These are phyloP conservation scores for Bathelium albidoporum DNA, from an alignment of 495 filamentous ascomycete species.

Conservation along the genomic window DNA sequence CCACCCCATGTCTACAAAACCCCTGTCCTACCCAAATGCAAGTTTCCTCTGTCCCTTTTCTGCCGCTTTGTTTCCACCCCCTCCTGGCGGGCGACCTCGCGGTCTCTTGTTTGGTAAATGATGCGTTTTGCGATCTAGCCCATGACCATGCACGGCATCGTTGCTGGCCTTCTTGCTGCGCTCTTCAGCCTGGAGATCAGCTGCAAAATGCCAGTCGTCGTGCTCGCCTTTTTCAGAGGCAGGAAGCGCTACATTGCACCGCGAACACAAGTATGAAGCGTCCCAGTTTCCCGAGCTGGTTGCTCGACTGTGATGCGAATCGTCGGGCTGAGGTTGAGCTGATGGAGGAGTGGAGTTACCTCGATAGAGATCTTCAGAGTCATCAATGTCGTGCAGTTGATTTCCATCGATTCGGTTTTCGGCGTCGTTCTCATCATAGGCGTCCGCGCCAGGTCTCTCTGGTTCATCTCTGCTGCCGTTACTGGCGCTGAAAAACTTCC, in stretches of 20 bases:
- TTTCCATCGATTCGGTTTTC: background rate
- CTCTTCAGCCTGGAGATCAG: conserved; percentile 58
- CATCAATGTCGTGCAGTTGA: background rate
- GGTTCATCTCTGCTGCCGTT: conserved; percentile 8
- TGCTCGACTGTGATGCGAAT: background rate
- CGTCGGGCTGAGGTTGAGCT: conserved; percentile 10
- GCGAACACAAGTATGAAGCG: conserved; percentile 49
- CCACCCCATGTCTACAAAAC: background rate
- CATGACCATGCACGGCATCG: background rate
- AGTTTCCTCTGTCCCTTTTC: conserved; percentile 30
- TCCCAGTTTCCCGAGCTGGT: conserved; percentile 28
- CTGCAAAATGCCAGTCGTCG: conserved; percentile 93
- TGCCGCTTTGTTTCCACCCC: conserved; percentile 2
- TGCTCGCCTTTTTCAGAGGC: conserved; percentile 60
- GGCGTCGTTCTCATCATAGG: conserved; percentile 11
- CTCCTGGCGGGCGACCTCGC: conserved; percentile 16
- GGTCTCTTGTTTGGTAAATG: conserved; percentile 13
- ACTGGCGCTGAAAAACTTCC: conserved; percentile 43
- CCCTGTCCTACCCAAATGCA: conserved; percentile 24
- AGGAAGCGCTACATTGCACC: conserved; percentile 51
- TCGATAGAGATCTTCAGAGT: conserved; percentile 4
- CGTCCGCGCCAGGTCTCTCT: conserved; percentile 9
- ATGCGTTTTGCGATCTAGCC: conserved; percentile 6
- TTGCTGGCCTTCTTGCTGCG: conserved; percentile 22
- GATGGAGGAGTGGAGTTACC: conserved; percentile 14